phyloP scores from a whole-genome alignment of 2,329 filamentous ascomycete genomes.

The Trichoderma hamatum region DNA sequence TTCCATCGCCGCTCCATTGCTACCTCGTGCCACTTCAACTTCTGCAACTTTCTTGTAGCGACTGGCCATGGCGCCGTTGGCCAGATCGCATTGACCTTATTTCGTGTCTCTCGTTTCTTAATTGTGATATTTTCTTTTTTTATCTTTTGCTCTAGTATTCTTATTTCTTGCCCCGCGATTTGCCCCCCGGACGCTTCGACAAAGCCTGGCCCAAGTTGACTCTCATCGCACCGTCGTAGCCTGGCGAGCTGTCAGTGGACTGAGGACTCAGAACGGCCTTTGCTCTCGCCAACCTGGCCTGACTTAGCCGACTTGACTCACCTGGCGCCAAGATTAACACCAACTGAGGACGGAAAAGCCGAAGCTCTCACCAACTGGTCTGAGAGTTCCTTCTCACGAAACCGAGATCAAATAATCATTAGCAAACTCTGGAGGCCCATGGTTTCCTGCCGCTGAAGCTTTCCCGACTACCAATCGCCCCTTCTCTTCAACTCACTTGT shows the following conservation, averaged over 20 bases:
- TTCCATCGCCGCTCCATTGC: slow-evolving; percentile 20
- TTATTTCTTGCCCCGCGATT: slow-evolving; percentile 12
- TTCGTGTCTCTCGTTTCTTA: slow-evolving; percentile 22
- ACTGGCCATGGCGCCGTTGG: slow-evolving; percentile 19
- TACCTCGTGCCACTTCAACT: slow-evolving; percentile 10
- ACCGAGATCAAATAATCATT: neutral
- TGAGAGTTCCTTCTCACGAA: slow-evolving; percentile 1
- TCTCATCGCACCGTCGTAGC: slow-evolving; percentile 17
- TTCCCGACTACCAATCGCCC: neutral
- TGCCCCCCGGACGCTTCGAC: slow-evolving; percentile 12
- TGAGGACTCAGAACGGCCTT: slow-evolving; percentile 19
- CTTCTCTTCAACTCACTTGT: neutral
- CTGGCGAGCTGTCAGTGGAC: slow-evolving; percentile 10
- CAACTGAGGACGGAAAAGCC: neutral
- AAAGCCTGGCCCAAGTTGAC: slow-evolving; percentile 18
- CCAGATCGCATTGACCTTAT: slow-evolving; percentile 21
- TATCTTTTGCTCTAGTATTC: slow-evolving; percentile 11
- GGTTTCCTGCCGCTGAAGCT: slow-evolving; percentile 15
- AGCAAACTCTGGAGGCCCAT: slow-evolving; percentile 4
- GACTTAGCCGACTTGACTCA: neutral
- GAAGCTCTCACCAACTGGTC: slow-evolving; percentile 11
- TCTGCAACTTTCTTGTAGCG: slow-evolving; percentile 19
- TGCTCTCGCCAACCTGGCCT: slow-evolving; percentile 11
- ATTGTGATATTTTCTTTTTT: slow-evolving; percentile 24
- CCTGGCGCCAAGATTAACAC: slow-evolving; percentile 4